Percentiles rank a stretch among this genome's conserved stretches.
phyloP scores from a whole-genome alignment of 2,329 filamentous ascomycete species.

The Stagonosporopsis chrysanthemi region DNA sequence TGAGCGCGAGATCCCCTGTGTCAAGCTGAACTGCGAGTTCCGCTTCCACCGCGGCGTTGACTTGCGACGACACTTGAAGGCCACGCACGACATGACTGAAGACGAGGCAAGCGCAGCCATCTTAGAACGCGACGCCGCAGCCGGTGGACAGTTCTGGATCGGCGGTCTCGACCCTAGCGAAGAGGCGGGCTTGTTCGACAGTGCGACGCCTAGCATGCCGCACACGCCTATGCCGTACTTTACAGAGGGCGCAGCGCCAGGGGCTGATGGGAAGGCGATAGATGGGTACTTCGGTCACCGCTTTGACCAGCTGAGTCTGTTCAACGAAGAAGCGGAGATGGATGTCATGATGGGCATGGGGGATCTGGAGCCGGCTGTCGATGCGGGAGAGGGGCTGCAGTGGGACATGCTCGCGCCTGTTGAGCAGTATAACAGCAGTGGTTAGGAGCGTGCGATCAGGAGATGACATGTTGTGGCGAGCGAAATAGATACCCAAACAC shows the following conservation, averaged over 20 bases:
- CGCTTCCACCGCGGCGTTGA: slow-evolving; percentile 66
- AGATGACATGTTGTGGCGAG: background rate
- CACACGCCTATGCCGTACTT: slow-evolving; percentile 42
- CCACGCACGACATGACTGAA: slow-evolving; percentile 52
- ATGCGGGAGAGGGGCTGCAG: slow-evolving; percentile 30
- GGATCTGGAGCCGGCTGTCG: slow-evolving; percentile 28
- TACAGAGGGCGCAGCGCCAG: slow-evolving; percentile 6
- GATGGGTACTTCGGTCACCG: slow-evolving; percentile 19
- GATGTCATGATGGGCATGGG: slow-evolving; percentile 34
- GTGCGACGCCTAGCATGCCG: slow-evolving; percentile 38
- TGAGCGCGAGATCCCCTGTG: slow-evolving; percentile 60
- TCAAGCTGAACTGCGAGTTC: slow-evolving; percentile 59
- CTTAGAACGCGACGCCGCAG: slow-evolving; percentile 50
- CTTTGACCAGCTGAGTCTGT: slow-evolving; percentile 27
- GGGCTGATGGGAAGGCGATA: slow-evolving; percentile 1
- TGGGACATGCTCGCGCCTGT: slow-evolving; percentile 39
- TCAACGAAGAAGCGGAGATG: slow-evolving; percentile 34
- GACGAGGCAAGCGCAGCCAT: slow-evolving; percentile 49
- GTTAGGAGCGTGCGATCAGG: background rate
- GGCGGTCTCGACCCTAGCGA: slow-evolving; percentile 45
- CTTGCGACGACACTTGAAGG: slow-evolving; percentile 61
- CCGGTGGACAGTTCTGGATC: slow-evolving; percentile 57
- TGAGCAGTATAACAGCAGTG: slow-evolving; percentile 33
- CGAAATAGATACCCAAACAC: slow-evolving; percentile 4
- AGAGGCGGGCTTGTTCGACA: slow-evolving; percentile 15